These are phyloP conservation scores for Calycina marina DNA, from an alignment of 2,329 filamentous ascomycete species.

Conservation along the genomic window DNA sequence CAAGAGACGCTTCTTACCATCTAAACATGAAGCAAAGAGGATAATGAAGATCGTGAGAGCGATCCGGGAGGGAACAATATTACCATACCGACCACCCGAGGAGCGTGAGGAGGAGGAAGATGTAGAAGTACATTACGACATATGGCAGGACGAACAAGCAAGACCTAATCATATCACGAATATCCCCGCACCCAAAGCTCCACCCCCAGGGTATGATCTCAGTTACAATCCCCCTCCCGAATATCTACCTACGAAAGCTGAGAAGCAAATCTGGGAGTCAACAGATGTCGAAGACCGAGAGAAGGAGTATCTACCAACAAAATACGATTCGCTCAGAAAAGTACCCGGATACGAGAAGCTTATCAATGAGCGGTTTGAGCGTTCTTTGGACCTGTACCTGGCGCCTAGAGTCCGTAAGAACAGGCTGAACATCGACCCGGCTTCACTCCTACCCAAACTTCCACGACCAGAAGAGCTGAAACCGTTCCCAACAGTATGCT, in stretches of 20 bases:
- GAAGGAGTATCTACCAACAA: slow-evolving; percentile 71
- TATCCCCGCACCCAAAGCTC: slow-evolving; percentile 82
- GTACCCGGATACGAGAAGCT: slow-evolving; percentile 84
- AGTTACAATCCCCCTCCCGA: slow-evolving; percentile 94
- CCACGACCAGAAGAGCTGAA: slow-evolving; percentile 86
- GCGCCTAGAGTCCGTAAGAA: slow-evolving; percentile 85
- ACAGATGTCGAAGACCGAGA: slow-evolving; percentile 82
- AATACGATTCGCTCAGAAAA: slow-evolving; percentile 72
- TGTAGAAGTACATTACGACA: slow-evolving; percentile 58
- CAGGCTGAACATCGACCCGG: slow-evolving; percentile 91
- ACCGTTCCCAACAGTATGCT: slow-evolving; percentile 84
- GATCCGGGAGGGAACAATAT: slow-evolving; percentile 83
- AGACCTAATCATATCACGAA: slow-evolving; percentile 82
- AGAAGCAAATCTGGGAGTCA: slow-evolving; percentile 74
- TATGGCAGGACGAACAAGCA: slow-evolving; percentile 87
- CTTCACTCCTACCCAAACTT: slow-evolving; percentile 80
- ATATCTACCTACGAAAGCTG: slow-evolving; percentile 76
- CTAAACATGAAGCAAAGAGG: slow-evolving; percentile 90
- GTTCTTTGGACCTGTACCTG: slow-evolving; percentile 88
- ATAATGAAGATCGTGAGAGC: slow-evolving; percentile 96
- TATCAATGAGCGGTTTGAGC: slow-evolving; percentile 91
- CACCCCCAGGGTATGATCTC: slow-evolving; percentile 86
- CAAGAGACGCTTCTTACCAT: slow-evolving; percentile 88
- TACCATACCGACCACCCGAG: slow-evolving; percentile 70
- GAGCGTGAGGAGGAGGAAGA: slow-evolving; percentile 59